These are phyloP conservation scores for Solanum ahanhuiri DNA, from an alignment of 257 asterid genomes.

Conservation along the genomic window DNA sequence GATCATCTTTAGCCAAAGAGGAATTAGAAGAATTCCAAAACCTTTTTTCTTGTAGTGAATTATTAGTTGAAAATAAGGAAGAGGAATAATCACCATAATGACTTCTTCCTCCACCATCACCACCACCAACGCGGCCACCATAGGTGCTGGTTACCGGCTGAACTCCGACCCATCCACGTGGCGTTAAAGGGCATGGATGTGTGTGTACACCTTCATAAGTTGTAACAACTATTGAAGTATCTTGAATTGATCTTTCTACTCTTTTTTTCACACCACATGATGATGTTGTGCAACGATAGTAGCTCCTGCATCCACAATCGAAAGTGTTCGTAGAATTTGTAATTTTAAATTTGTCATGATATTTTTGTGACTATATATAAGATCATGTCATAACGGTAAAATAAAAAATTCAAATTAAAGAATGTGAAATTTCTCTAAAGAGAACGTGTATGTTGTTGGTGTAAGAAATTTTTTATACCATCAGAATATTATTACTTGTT, in stretches of 20 bases:
- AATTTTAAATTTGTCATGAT: background rate
- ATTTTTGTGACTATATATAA: background rate
- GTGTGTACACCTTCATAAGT: conserved; percentile 86
- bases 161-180: conserved; percentile 37
- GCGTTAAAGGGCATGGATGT: conserved; percentile 45
- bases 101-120: background rate
- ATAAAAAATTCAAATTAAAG: background rate
- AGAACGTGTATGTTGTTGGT: no score
- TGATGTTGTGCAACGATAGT: conserved; percentile 79
- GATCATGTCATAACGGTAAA: background rate
- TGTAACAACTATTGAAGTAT: conserved; percentile 68
- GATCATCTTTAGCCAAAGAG: conserved; percentile 28
- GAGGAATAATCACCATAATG: conserved; percentile 2
- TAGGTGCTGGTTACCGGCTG: conserved; percentile 23
- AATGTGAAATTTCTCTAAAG: background rate
- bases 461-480: no score
- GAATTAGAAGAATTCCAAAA: conserved; percentile 24
- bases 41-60: conserved; percentile 22
- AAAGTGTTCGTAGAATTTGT: background rate
- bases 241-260: conserved; percentile 70
- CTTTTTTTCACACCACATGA: conserved; percentile 86
- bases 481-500: background rate
- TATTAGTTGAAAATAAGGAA: conserved; percentile 1
- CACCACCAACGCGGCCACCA: background rate
- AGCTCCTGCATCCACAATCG: conserved; percentile 50